A percentile compares a stretch with the other conserved stretches of the same genome.
These are phyloP conservation scores for Dysphania ambrosioides DNA, from an alignment of 148 eudicot species.

Conservation along the genomic window DNA sequence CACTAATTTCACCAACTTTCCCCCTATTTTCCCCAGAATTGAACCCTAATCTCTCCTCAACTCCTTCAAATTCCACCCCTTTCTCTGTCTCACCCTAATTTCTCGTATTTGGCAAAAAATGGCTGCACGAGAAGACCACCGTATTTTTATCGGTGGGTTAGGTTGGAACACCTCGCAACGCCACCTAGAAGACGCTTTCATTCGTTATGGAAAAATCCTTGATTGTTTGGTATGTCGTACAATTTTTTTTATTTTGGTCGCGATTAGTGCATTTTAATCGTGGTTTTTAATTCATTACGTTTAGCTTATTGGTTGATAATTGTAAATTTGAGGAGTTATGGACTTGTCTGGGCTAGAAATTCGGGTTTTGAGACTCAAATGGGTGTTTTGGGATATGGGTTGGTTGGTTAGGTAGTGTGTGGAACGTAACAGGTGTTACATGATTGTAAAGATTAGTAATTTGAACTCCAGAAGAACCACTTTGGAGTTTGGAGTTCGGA, in stretches of 20 bases:
- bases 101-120: conserved; percentile 4
- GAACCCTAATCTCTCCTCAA: background rate
- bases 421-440: background rate
- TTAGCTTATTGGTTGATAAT: background rate
- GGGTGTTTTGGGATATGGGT: background rate
- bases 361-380: background rate
- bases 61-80: background rate
- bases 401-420: background rate
- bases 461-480: background rate
- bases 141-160: conserved; percentile 50
- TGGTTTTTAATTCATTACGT: background rate
- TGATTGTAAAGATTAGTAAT: background rate
- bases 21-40: background rate
- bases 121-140: conserved; percentile 45
- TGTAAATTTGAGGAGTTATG: background rate
- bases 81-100: background rate
- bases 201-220: conserved; percentile 47
- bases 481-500: background rate
- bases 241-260: background rate
- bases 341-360: background rate
- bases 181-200: conserved; percentile 37
- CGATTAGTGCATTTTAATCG: too few relatives aligned
- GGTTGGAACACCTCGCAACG: conserved; percentile 51
- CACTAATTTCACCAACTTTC: background rate
- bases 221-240: conserved; percentile 51